Conservation (phyloP, 257 asterid species). For the Osmanthus fragrans region DNA sequence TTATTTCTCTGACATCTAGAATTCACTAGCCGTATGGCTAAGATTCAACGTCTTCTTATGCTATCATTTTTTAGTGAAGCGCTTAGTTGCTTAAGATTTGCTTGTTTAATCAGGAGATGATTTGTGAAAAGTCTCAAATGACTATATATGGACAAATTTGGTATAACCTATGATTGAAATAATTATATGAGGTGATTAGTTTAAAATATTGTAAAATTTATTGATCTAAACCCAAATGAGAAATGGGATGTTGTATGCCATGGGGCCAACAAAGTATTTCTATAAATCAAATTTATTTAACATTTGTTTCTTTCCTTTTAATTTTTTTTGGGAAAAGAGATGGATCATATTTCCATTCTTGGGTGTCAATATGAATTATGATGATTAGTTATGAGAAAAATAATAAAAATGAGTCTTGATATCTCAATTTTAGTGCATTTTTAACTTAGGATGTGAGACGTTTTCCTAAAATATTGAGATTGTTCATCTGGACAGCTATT, state of each 20-base stretch:
- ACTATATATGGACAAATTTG: neutral
- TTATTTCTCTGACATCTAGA: neutral
- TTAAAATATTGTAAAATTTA: neutral
- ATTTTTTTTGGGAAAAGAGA: neutral
- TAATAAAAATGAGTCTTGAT: neutral
- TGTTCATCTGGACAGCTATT: slow-evolving; percentile 52
- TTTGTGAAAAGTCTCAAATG: neutral
- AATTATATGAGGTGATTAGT: neutral
- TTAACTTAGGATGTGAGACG: neutral
- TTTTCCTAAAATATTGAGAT: neutral
- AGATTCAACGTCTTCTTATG: neutral
- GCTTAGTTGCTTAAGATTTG: neutral
- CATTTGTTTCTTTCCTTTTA: neutral
- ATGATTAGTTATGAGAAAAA: neutral
- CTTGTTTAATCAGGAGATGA: neutral
- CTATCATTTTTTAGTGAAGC: neutral
- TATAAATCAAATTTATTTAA: neutral
- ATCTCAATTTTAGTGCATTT: neutral
- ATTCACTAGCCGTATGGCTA: neutral
- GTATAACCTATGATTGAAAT: neutral
- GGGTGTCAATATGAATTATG: neutral
- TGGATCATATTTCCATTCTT: neutral
- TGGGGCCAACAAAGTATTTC: neutral
- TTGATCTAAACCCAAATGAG: neutral
- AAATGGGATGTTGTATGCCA: neutral